Evolutionary conservation across 768 basidiomycete species (phyloP), one percentile per base, ranked within the genome.

Genomic region (Boletus pseudo-olivaceus): DNA sequence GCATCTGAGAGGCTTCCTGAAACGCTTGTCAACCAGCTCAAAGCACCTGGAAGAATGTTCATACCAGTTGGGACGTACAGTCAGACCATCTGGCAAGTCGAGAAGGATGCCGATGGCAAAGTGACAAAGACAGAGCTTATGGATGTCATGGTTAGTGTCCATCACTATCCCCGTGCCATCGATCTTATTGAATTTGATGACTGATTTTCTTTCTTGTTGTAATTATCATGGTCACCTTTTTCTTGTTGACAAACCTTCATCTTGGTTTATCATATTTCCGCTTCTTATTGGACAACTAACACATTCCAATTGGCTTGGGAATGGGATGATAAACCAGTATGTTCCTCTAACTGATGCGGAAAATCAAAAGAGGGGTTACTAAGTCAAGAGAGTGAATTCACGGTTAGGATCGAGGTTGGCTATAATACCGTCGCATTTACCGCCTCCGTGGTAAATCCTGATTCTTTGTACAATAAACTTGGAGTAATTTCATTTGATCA

Each of bases 21-120:
- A 20, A 69, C 78, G 0, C 80, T 98, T 1, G 69, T 98, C 29
- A 82, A 88, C 14, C 94, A 96, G 63, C 82, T 93, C 3, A 85
- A 85, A 27, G 67, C 69, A 2, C 87, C 88, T 0, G 90, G 90
- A 15, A 75, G 85, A 49, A 93, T 98, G 88, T 95, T 98, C 73
- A 91, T 98, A 49, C 95, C 95, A 2, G 87, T 98, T 14, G 95
- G 94, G 3, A 77, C 74, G 1, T 62, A 70, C 14, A 60, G 59
- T 14, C 84, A 89, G 55, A 72, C 81, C 62, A 83, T 97, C 49
- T 76, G 83, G 62, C 84, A 90, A 57, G 74, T 96, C 14, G 91
- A 95, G 64, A 97, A 96, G 67, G 84, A 87, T 53, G 75, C 55
- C 33, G 55, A 83, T 0, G 95, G 94, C 0, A 75, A 75, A 5